Evolutionary conservation across 169 alveolate genomes (phyloP), one percentile per base, ranked within the genome.

Genomic region (Theileria orientalis): DNA sequence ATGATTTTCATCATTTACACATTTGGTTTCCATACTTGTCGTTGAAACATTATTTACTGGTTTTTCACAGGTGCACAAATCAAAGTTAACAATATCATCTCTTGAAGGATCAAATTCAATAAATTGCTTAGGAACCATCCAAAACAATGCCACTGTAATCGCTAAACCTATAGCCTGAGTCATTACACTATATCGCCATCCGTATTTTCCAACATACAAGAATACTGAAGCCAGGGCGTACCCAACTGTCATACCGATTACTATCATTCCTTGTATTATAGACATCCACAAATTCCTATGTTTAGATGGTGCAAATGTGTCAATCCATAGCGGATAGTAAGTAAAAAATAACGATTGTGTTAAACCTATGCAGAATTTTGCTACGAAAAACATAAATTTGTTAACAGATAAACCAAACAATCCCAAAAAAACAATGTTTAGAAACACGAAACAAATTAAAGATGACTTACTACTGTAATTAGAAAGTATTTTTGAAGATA

Each of bases 291-390:
- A 89, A 3, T 98, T 93, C 74, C 89, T 90, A 56, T 85, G 67
- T 47, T 86, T 91, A 3, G 62, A 76, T 2, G 99, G 98, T 6
- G 98, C 92, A 62, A 93, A 95, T 51, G 86, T 94, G 78, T 95
- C 96, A 16, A 94, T 94, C 98, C 99, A 96, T 1, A 95, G 98
- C 1, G 99, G 99, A 3, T 91, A 86, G 68, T 95, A 95, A 13
- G 94, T 94, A 16, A 94, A 94, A 46, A 94, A 91, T 63, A 95
- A 90, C 0, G 98, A 95, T 84, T 94, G 95, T 0, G 97, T 87
- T 27, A 91, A 83, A 16, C 99, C 99, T 51, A 91, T 77, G 44
- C 87, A 70, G 71, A 96, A 93, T 64, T 98, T 85, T 64, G 89
- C 78, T 27, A 84, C 19, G 75, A 88, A 95, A 76, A 94, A 88